Evolutionary conservation across 352 stramenopile genomes (phyloP).

Genomic region (Pythium plurisporium): DNA sequence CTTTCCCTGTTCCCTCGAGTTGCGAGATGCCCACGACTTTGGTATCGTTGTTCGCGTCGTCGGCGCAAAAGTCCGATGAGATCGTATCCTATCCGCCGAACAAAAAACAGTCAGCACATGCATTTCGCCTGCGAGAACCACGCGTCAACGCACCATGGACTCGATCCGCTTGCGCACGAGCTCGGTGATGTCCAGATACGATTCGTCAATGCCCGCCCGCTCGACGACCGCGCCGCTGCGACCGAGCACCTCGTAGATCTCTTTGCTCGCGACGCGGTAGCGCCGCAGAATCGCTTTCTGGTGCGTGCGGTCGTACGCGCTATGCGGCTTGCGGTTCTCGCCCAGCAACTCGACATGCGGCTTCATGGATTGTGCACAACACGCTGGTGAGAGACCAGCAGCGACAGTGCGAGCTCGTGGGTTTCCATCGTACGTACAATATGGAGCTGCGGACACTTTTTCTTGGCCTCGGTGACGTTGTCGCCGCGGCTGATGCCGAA

Average conservation of each 20-base stretch:
- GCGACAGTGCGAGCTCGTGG: no score
- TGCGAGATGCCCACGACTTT: constrained; percentile 64
- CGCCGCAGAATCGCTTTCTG: constrained; percentile 79
- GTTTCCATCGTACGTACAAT: constrained; percentile 37
- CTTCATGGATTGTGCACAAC: no score
- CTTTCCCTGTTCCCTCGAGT: constrained; percentile 31
- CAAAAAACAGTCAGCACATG: no score
- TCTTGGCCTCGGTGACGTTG: constrained; percentile 45
- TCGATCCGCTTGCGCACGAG: constrained; percentile 52
- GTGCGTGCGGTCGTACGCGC: constrained; percentile 64
- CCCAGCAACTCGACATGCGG: constrained; percentile 79
- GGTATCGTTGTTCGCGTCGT: constrained; percentile 50
- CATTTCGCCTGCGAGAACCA: no score
- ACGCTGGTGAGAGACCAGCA: no score
- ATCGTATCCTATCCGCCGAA: constrained; percentile 33
- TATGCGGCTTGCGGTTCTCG: constrained; percentile 60
- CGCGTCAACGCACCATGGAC: constrained; percentile 34
- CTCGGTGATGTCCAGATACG: constrained; percentile 75
- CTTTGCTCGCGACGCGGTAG: constrained; percentile 72
- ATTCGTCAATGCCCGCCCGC: constrained; percentile 79
- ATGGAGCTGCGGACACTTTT: constrained; percentile 79
- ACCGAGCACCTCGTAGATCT: constrained; percentile 66
- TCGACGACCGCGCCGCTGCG: constrained; percentile 52
- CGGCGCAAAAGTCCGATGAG: constrained; percentile 61
- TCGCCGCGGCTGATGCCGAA: constrained; percentile 68